phyloP scores from a whole-genome alignment of 2,329 filamentous ascomycete genomes.

The Cytospora piceae region DNA sequence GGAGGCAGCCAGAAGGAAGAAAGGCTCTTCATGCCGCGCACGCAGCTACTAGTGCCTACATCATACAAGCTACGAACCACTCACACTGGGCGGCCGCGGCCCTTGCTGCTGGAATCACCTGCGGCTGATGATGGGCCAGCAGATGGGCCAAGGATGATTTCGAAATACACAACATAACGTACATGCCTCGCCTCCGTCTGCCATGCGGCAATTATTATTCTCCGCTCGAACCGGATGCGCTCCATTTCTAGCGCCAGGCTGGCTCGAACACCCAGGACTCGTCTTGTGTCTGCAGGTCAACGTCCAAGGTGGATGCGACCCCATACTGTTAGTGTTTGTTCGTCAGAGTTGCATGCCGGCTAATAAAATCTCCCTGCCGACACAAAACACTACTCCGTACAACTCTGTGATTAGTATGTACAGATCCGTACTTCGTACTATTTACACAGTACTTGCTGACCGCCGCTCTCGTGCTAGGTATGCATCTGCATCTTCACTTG shows the following conservation, averaged over 20 bases:
- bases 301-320: constrained; percentile 24
- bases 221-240: constrained; percentile 26
- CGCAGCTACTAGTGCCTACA: too few species aligned
- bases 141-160: constrained; percentile 19
- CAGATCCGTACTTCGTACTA: constrained; percentile 1
- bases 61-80: background rate
- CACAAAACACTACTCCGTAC: constrained; percentile 14
- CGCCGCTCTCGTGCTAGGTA: background rate
- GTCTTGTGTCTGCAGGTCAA: constrained; percentile 21
- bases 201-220: constrained; percentile 22
- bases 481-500: background rate
- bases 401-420: too few species aligned
- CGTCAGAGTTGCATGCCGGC: constrained; percentile 29
- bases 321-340: constrained; percentile 16
- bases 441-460: constrained; percentile 3
- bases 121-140: constrained; percentile 19
- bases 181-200: background rate
- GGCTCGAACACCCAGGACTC: background rate
- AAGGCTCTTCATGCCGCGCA: constrained; percentile 11
- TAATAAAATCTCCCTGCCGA: constrained; percentile 28
- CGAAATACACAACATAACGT: constrained; percentile 2
- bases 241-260: constrained; percentile 20
- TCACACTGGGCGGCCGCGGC: background rate
- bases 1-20: constrained; percentile 10
- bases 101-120: constrained; percentile 16